Conservation (phyloP, 306 rosid species). For the Myrica gale region DNA sequence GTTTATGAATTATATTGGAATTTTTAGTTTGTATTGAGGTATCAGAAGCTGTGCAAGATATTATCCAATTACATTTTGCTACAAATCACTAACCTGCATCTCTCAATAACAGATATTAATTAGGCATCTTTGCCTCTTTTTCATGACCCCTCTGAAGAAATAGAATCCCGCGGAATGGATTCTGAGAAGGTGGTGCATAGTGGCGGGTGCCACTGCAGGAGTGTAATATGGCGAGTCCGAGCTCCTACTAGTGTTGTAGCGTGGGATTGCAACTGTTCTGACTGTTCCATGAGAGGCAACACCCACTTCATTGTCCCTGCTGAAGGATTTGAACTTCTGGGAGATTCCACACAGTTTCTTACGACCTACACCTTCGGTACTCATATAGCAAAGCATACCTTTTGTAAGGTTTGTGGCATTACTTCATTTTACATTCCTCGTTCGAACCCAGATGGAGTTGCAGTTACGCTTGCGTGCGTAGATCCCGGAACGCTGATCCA, state of each 20-base stretch:
- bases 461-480: constrained; percentile 65
- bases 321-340: constrained; percentile 56
- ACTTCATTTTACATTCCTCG: constrained; percentile 83
- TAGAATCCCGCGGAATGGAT: constrained; percentile 48
- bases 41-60: not conserved
- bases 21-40: not conserved
- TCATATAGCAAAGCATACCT: constrained; percentile 80
- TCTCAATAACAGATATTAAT: not conserved
- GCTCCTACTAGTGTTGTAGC: constrained; percentile 65
- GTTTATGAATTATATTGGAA: not conserved
- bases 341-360: constrained; percentile 56
- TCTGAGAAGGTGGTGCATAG: constrained; percentile 51
- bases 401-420: constrained; percentile 82
- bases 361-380: constrained; percentile 76
- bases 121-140: constrained; percentile 4
- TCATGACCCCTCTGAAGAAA: not conserved
- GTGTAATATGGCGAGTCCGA: constrained; percentile 62
- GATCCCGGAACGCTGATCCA: constrained; percentile 70
- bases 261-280: constrained; percentile 78
- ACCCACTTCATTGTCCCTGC: constrained; percentile 62
- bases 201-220: constrained; percentile 92
- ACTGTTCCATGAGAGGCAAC: constrained; percentile 73
- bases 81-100: not conserved
- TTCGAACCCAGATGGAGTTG: constrained; percentile 86
- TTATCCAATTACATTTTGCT: not conserved